A percentile compares a stretch with the other conserved stretches of the same genome.
Conservation (phyloP, 192 early-diverging fungal species). For the Podila horticola region DNA sequence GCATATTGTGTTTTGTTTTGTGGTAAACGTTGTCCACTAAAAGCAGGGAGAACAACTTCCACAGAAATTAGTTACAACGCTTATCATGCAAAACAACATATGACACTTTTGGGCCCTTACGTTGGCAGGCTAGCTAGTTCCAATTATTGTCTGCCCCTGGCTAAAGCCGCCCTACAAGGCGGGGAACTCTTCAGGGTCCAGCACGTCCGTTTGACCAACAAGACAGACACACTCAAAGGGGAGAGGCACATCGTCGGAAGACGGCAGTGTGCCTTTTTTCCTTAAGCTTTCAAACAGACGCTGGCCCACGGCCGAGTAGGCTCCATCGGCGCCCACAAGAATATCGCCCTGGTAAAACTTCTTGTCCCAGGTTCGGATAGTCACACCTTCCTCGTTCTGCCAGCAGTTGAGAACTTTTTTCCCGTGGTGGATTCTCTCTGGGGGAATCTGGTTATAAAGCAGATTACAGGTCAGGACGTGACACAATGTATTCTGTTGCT, state of each 20-base stretch:
- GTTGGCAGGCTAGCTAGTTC: too few relatives aligned
- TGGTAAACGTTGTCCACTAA: neutral
- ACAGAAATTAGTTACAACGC: too few relatives aligned
- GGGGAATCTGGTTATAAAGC: neutral
- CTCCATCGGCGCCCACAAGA: constrained; percentile 51
- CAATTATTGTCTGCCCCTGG: too few relatives aligned
- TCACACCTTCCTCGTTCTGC: constrained; percentile 20
- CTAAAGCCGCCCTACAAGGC: too few relatives aligned
- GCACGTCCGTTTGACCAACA: constrained; percentile 8
- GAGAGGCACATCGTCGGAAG: neutral
- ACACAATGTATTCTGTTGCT: neutral
- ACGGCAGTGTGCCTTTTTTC: neutral
- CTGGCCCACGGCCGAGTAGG: constrained; percentile 26
- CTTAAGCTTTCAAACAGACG: constrained; percentile 4
- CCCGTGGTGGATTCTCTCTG: constrained; percentile 6
- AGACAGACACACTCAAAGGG: constrained; percentile 7
- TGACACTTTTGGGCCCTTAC: too few relatives aligned
- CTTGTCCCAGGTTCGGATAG: constrained; percentile 19
- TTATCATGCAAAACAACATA: too few relatives aligned
- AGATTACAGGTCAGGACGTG: constrained; percentile 16
- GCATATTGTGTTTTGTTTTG: too few relatives aligned
- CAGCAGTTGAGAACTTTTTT: constrained; percentile 19
- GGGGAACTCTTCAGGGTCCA: constrained; percentile 10
- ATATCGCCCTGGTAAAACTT: constrained; percentile 17
- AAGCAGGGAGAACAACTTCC: too few relatives aligned